Base-by-base conservation (phyloP, 2,329 filamentous ascomycete genomes). In the Pseudogymnoascus sp. region DNA sequence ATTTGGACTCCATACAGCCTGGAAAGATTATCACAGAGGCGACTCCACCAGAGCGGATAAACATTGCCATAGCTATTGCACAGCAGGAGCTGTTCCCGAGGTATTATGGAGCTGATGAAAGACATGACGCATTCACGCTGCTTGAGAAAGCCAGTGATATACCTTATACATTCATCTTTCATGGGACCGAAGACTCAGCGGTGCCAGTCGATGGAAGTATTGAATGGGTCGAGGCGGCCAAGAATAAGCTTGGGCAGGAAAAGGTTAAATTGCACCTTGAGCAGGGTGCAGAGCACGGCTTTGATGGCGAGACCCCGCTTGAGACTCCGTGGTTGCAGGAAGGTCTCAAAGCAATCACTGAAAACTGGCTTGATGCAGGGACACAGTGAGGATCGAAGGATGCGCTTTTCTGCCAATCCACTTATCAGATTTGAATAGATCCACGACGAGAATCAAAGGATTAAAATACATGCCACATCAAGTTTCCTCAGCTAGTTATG, bases 321-420 rank as follows among this genome's bases (percentile, higher is more conserved):
- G 66, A 68, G 25, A 63, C 63, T 12, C 60, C 62, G 1, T 69
- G 67, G 66, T 46, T 69, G 65, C 64, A 66, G 43, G 61, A 65
- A 5, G 66, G 66, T 3, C 61, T 68, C 34, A 59, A 11, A 5
- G 46, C 42, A 31, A 42, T 67, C 5, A 67, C 64, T 5, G 62
- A 64, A 23, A 63, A 61, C 25, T 69, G 68, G 68, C 67, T 63
- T 49, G 61, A 3, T 28, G 25, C 43, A 3, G 43, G 11, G 43
- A 12, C 43, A 28, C 43, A 49, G n/a, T 49, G 21, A 28, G 14
- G 40, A 23, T 43, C 5, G 18, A 14, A 23, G 40, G 18, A 23
- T 43, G 28, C 28, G 6, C 28, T 8, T 2, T 11, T 43, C 12
- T 23, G 18, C 9, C 9, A 23, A 7, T 21, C 18, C 18, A 43